Base-by-base conservation (phyloP, 805 yeast species). In the Ogataea neopini region DNA sequence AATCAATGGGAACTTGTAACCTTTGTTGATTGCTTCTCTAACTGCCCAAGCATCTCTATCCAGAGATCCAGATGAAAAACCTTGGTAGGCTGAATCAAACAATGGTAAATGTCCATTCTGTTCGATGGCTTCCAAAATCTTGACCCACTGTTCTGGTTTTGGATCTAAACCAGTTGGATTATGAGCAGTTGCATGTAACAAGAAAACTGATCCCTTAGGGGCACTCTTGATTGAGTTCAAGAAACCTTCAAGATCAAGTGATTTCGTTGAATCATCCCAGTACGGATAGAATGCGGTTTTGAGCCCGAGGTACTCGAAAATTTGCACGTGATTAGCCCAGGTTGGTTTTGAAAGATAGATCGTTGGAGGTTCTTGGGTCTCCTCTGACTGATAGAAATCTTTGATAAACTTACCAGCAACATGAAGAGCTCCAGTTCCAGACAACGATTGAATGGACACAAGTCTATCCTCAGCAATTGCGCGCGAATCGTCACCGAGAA, bases 141-240 rank as follows among this genome's bases (percentile, higher is more conserved):
- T 58, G 39, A 67, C 67, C 99, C 99, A 92, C 71, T 92, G 86
- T 43, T 78, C 86, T 49, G 74, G 72, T 2, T 86, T 81, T 48
- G 98, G 98, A 67, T 92, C 99, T 58, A 92, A 81, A 35, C 98
- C 99, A 18, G 98, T 92, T 50, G 99, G 98, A 68, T 92, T 92
- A 71, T 92, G 99, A 28, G 98, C 98, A 68, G 97, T 91, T 3
- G 98, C 90, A 65, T 92, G 99, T 50, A 92, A 75, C 48, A 92
- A 68, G 58, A 92, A 83, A 38, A 89, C 73, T 7, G 96, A 88
- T 41, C 96, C 96, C 6, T 67, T 64, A 45, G 85, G 84, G 10
- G 97, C 95, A 17, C 65, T 48, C 40, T 78, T 72, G 53, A 92
- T 83, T 37, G 88, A 71, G 10, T 59, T 55, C 30, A 91, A 57